These are phyloP conservation scores for Cucurbita pepo DNA, from an alignment of 306 rosid genomes.

Conservation along the genomic window DNA sequence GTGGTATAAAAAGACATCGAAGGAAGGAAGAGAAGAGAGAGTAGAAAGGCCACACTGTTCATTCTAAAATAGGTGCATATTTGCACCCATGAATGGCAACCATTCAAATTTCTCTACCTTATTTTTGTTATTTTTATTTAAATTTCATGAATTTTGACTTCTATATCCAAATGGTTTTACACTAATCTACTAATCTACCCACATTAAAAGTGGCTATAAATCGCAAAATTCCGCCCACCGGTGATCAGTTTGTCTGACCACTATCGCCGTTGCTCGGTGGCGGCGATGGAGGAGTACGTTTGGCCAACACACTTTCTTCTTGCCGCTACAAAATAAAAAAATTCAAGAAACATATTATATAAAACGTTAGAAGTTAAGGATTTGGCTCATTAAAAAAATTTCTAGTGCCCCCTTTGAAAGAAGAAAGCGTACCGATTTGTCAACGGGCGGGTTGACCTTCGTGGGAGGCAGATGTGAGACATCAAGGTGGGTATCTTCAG, in stretches of 20 bases:
- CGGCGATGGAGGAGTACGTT: not conserved
- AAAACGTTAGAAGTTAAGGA: no score
- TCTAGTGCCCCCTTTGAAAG: no score
- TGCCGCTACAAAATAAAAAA: not conserved
- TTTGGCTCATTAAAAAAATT: no score
- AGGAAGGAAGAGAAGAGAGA: no score
- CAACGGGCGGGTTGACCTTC: not conserved
- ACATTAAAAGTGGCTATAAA: not conserved
- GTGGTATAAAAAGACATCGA: no score
- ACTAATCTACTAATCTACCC: no score
- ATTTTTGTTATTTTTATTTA: no score
- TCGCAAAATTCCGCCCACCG: not conserved
- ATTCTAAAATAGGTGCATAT: no score
- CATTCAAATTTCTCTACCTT: no score
- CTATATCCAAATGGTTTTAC: not conserved
- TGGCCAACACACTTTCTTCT: not conserved
- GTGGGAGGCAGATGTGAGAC: not conserved
- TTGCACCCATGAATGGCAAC: no score
- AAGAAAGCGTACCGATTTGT: not conserved
- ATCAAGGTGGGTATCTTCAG: not conserved
- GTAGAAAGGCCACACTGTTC: no score
- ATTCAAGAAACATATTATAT: not conserved
- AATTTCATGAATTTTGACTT: no score
- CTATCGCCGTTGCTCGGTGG: not conserved
- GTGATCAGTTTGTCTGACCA: not conserved